phyloP scores from a whole-genome alignment of 2,329 filamentous ascomycete species.

The Microcera coccophila region DNA sequence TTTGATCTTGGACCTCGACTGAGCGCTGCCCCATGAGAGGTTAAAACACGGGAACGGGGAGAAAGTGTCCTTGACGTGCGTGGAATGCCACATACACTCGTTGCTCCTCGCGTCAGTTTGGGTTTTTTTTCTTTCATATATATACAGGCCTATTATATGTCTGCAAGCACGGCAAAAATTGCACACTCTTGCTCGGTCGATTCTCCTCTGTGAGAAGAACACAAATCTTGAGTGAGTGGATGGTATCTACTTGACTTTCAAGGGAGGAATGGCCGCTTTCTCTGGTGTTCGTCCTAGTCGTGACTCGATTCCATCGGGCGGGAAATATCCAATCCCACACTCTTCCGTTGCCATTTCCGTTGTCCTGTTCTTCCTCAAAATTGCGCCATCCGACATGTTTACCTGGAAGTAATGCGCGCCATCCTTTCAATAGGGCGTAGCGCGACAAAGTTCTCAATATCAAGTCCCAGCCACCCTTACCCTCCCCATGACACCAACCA shows the following conservation, averaged over 20 bases:
- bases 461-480: constrained; percentile 8
- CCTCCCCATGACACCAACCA: constrained; percentile 9
- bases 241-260: too few species aligned
- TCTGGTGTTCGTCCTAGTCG: too few species aligned
- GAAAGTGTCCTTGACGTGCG: too few species aligned
- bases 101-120: not conserved
- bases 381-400: constrained; percentile 13
- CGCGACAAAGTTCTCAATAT: constrained; percentile 1
- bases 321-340: constrained; percentile 14
- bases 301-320: constrained; percentile 1
- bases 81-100: not conserved
- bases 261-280: too few species aligned
- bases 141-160: not conserved
- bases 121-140: too few species aligned
- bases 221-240: too few species aligned
- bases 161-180: not conserved
- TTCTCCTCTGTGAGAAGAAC: too few species aligned
- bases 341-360: constrained; percentile 14
- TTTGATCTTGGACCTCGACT: too few species aligned
- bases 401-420: constrained; percentile 7
- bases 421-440: constrained; percentile 12
- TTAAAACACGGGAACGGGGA: too few species aligned
- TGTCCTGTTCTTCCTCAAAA: constrained; percentile 16
- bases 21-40: too few species aligned
- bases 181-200: too few species aligned